These are phyloP conservation scores for Fusarium sacchari DNA, from an alignment of 2,329 filamentous ascomycete species.

Conservation along the genomic window DNA sequence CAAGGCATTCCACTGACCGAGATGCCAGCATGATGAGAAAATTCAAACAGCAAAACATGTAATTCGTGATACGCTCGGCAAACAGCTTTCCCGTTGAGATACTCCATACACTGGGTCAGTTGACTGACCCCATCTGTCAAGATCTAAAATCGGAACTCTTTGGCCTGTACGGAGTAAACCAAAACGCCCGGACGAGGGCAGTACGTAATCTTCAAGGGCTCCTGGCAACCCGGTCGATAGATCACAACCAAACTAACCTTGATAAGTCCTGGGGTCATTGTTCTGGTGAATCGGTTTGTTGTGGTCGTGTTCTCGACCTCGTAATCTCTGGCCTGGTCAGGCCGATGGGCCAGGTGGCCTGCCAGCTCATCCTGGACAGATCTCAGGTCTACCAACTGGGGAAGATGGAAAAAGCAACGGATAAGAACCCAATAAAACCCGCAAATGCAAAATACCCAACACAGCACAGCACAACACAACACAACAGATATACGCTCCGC, in stretches of 20 bases:
- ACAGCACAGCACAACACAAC: not conserved
- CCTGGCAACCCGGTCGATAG: constrained; percentile 1
- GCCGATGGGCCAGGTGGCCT: constrained; percentile 11
- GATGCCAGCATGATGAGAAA: not conserved
- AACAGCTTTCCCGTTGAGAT: not conserved
- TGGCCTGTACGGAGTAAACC: constrained; percentile 1
- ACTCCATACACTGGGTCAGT: not conserved
- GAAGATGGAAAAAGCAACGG: constrained; percentile 7
- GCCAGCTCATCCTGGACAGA: constrained; percentile 33
- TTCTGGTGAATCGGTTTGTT: constrained; percentile 22
- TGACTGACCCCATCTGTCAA: constrained; percentile 21
- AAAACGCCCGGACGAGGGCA: constrained; percentile 16
- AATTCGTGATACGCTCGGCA: not conserved
- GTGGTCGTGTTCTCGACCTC: constrained; percentile 31
- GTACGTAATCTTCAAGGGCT: constrained; percentile 36
- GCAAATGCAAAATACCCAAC: constrained; percentile 10
- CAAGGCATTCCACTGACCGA: not conserved
- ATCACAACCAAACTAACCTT: constrained; percentile 17
- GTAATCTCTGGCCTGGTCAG: constrained; percentile 24
- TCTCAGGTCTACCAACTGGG: constrained; percentile 37
- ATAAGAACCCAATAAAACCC: constrained; percentile 2
- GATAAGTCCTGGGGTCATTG: not conserved
- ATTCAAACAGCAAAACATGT: constrained; percentile 8
- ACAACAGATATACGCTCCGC: not conserved
- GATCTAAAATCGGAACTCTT: constrained; percentile 19